Evolutionary conservation across 345 rosid genomes (phyloP).

Genomic region (Stellera chamaejasme): DNA sequence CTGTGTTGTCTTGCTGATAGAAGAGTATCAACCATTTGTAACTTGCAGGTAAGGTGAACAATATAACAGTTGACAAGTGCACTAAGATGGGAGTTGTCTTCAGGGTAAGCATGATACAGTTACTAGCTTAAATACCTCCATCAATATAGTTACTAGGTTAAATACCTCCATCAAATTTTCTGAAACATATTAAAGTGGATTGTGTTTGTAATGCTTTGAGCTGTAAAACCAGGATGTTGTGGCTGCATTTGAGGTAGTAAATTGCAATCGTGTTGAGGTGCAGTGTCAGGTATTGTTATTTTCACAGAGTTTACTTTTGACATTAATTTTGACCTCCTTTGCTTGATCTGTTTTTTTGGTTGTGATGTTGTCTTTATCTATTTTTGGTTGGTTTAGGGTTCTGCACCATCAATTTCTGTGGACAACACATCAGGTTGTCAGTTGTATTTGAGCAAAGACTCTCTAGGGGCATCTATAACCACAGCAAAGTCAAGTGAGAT

Average conservation of each 20-base stretch:
- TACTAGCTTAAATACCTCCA: background rate
- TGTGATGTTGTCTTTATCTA: slow-evolving; percentile 4
- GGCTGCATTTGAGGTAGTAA: slow-evolving; percentile 97
- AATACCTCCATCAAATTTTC: background rate
- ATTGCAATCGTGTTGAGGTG: slow-evolving; percentile 87
- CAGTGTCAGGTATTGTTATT: slow-evolving; percentile 80
- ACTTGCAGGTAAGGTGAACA: slow-evolving; percentile 90
- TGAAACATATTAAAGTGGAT: slow-evolving; percentile 6
- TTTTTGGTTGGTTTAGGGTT: slow-evolving; percentile 46
- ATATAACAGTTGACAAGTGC: slow-evolving; percentile 93
- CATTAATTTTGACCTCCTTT: too few species aligned
- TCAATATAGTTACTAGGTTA: background rate
- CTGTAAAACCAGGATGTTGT: slow-evolving; percentile 71
- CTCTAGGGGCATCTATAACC: slow-evolving; percentile 65
- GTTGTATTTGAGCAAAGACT: slow-evolving; percentile 72
- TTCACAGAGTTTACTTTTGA: too few species aligned
- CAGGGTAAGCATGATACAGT: slow-evolving; percentile 43
- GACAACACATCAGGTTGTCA: slow-evolving; percentile 92
- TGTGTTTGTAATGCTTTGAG: slow-evolving; percentile 11
- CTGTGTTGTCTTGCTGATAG: background rate
- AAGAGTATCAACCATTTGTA: slow-evolving; percentile 5
- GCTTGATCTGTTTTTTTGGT: too few species aligned
- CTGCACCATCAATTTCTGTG: slow-evolving; percentile 91
- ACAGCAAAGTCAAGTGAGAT: slow-evolving; percentile 95
- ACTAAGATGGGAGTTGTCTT: slow-evolving; percentile 89